Base-by-base conservation (phyloP, 129 eudicot species). In the Dittrichia graveolens region DNA sequence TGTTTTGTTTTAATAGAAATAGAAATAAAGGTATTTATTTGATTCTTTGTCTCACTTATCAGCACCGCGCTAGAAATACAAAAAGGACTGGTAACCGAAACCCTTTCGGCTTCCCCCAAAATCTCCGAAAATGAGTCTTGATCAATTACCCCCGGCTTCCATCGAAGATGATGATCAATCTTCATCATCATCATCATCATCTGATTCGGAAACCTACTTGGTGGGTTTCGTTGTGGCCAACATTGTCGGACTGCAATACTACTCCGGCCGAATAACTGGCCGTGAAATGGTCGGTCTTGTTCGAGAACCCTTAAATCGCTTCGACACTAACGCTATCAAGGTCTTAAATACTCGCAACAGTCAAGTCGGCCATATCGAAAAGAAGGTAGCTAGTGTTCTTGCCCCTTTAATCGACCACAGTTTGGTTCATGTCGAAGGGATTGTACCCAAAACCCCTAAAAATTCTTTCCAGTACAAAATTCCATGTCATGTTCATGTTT, bases 401-500 rank as follows among this genome's bases (percentile, higher is more conserved):
- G 78, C 98, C 3, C 93, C 96, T 8, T 71, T 94, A 43, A 49
- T 90, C 0, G 98, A 90, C 44, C 8, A 39, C 2, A n/a, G 53
- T 38, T 34, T 52, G 12, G 69, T 93, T 56, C 65, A 58, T 43
- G 80, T 87, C 43, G 86, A 87, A 77, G 98, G 93, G 16, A 87
- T 94, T 49, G 95, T 90, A 14, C 96, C 96, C 2, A 88, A 83
- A 37, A 43, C 57, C 50, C 72, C 74, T 4, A 74, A 69, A 42
- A 37, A 19, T 35, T 19, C 58, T 0, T 56, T 16, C 65, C n/a
- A 52, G 61, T 85, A 24, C 52, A 90, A 71, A 46, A 41, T 90
- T 57, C 85, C 96, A 0, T 90, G 95, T 71, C 95, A 90, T 74
- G 47, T 94, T 81, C 96, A 94, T 68, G 67, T 94, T 50, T 94